These are phyloP conservation scores for Scheffersomyces insectosa DNA, from an alignment of 1,139 yeast genomes.

Conservation along the genomic window DNA sequence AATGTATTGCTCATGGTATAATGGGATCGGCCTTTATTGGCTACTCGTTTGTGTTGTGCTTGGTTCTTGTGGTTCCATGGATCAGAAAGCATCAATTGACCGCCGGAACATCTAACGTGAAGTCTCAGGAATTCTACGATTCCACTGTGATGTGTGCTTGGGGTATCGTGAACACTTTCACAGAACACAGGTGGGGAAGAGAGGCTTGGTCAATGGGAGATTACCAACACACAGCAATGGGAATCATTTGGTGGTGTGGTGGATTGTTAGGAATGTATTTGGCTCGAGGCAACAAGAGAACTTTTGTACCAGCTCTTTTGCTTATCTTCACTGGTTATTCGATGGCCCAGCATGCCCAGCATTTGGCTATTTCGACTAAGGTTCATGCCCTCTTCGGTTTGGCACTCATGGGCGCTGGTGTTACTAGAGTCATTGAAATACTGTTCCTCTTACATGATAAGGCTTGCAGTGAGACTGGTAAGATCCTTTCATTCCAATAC, in stretches of 20 bases:
- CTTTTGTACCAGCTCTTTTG: slow-evolving; percentile 78
- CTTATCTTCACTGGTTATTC: slow-evolving; percentile 90
- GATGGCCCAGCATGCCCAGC: slow-evolving; percentile 87
- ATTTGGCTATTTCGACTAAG: slow-evolving; percentile 71
- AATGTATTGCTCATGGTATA: slow-evolving; percentile 93
- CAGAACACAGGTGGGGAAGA: slow-evolving; percentile 92
- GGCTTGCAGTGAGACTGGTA: slow-evolving; percentile 45
- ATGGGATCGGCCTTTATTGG: slow-evolving; percentile 88
- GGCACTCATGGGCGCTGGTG: slow-evolving; percentile 77
- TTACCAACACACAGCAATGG: slow-evolving; percentile 94
- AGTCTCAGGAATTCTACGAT: slow-evolving; percentile 85
- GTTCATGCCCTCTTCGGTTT: slow-evolving; percentile 86
- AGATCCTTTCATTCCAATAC: slow-evolving; percentile 73
- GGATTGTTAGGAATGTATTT: slow-evolving; percentile 82
- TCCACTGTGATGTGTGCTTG: slow-evolving; percentile 76
- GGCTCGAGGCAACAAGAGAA: slow-evolving; percentile 64
- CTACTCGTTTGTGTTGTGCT: slow-evolving; percentile 70
- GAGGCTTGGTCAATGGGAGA: slow-evolving; percentile 90
- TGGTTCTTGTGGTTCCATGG: slow-evolving; percentile 73
- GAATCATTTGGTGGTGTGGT: slow-evolving; percentile 94
- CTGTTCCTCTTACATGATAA: slow-evolving; percentile 64
- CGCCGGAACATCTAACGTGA: slow-evolving; percentile 35
- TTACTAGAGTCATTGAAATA: slow-evolving; percentile 72
- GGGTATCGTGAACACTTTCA: slow-evolving; percentile 93
- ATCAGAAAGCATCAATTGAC: slow-evolving; percentile 41